These are phyloP conservation scores for Phytophthora macrochlamydospora DNA, from an alignment of 352 stramenopile genomes.

Conservation along the genomic window DNA sequence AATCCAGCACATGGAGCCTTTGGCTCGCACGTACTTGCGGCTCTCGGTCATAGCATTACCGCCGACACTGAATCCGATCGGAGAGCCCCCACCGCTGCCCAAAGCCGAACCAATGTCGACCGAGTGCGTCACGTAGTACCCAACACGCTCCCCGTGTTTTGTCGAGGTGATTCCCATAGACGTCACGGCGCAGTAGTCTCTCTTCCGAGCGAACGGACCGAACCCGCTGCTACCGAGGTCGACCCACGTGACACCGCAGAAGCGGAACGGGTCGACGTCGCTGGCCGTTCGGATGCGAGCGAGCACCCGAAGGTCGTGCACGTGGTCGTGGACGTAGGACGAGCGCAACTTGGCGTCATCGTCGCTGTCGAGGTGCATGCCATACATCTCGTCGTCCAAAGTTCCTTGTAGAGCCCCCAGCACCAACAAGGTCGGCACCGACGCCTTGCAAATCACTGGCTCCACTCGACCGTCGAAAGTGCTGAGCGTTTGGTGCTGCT, in stretches of 20 bases:
- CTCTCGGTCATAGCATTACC: neutral
- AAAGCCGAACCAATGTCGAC: slow-evolving; percentile 35
- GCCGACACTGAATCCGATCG: slow-evolving; percentile 13
- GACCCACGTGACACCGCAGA: slow-evolving; percentile 43
- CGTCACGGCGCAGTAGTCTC: slow-evolving; percentile 38
- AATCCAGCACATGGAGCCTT: slow-evolving; percentile 44
- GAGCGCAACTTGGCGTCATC: slow-evolving; percentile 41
- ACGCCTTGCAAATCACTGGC: slow-evolving; percentile 25
- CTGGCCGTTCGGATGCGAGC: slow-evolving; percentile 34
- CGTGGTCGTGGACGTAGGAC: slow-evolving; percentile 47
- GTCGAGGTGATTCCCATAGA: slow-evolving; percentile 38
- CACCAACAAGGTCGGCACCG: slow-evolving; percentile 33
- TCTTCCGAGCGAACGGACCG: slow-evolving; percentile 30
- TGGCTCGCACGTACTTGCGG: slow-evolving; percentile 34
- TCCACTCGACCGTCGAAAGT: slow-evolving; percentile 25
- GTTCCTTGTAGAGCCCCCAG: slow-evolving; percentile 53
- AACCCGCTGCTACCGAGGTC: slow-evolving; percentile 32
- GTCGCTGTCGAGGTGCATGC: slow-evolving; percentile 39
- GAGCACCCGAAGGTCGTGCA: slow-evolving; percentile 43
- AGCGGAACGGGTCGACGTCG: slow-evolving; percentile 38
- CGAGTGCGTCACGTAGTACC: slow-evolving; percentile 49
- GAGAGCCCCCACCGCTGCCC: slow-evolving; percentile 11
- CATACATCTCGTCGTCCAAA: slow-evolving; percentile 66
- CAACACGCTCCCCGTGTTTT: slow-evolving; percentile 34
- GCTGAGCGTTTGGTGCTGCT: slow-evolving; percentile 27